Percentiles rank a stretch among this genome's conserved stretches.
phyloP scores from a whole-genome alignment of 1,139 yeast species.

The Protomyces lactucae-debilis region DNA sequence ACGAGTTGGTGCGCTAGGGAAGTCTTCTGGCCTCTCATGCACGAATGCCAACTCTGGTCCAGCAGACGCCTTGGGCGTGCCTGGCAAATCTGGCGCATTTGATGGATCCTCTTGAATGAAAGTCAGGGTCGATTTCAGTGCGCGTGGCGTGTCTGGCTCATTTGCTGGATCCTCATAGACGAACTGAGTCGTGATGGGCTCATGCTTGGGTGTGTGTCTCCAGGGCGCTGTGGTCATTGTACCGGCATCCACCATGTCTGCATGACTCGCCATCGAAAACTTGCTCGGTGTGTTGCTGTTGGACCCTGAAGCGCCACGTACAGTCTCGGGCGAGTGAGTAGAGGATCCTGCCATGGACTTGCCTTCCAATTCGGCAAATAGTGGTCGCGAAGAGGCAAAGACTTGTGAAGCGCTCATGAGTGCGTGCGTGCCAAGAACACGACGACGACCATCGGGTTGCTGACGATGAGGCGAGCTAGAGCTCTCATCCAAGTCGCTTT shows the following conservation, averaged over 20 bases:
- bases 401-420: not conserved
- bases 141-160: not conserved
- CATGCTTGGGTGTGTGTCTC: not conserved
- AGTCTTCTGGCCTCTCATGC: not conserved
- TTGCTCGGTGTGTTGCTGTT: not conserved
- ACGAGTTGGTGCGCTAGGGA: not conserved
- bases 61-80: not conserved
- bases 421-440: not conserved
- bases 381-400: not conserved
- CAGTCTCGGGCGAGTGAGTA: not conserved
- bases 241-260: not conserved
- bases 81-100: not conserved
- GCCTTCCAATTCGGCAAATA: not conserved
- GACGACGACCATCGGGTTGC: not conserved
- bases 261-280: not conserved
- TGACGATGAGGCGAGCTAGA: not conserved
- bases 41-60: not conserved
- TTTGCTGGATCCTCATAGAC: not conserved
- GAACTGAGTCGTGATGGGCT: not conserved
- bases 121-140: not conserved
- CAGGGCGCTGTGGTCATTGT: conserved; percentile 14
- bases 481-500: not conserved
- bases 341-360: not conserved
- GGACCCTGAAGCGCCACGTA: not conserved
- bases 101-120: conserved; percentile 7